phyloP scores from a whole-genome alignment of 768 basidiomycete genomes.

The Mycena kentingensis region DNA sequence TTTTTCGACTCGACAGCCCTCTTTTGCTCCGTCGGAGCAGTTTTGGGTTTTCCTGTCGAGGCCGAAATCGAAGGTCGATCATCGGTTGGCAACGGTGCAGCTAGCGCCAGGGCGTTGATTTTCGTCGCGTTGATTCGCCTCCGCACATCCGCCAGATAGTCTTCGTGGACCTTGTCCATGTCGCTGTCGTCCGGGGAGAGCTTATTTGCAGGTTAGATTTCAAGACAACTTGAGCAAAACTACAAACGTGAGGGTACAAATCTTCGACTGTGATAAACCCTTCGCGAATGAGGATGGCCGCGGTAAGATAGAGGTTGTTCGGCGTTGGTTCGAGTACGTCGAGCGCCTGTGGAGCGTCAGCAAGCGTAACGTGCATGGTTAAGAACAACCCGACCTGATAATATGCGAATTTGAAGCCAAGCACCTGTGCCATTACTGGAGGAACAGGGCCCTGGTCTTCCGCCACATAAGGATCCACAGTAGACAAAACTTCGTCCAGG shows the following conservation, averaged over 20 bases:
- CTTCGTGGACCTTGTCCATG: slow-evolving; percentile 67
- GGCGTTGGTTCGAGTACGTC: slow-evolving; percentile 66
- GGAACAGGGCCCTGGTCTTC: slow-evolving; percentile 38
- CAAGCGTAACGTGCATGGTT: slow-evolving; percentile 17
- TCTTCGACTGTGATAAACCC: slow-evolving; percentile 86
- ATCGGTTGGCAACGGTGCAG: slow-evolving; percentile 72
- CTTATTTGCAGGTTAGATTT: slow-evolving; percentile 38
- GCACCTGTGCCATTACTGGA: slow-evolving; percentile 80
- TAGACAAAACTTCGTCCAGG: slow-evolving; percentile 65
- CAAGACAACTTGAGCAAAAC: not conserved
- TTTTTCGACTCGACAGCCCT: slow-evolving; percentile 39
- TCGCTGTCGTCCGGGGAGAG: slow-evolving; percentile 74
- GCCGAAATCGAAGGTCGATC: slow-evolving; percentile 41
- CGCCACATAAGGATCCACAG: slow-evolving; percentile 47
- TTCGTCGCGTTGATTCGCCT: slow-evolving; percentile 69
- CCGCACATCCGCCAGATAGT: slow-evolving; percentile 65
- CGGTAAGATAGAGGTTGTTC: slow-evolving; percentile 73
- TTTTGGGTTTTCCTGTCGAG: slow-evolving; percentile 37
- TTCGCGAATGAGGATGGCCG: slow-evolving; percentile 88
- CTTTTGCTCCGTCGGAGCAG: slow-evolving; percentile 40
- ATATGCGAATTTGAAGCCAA: slow-evolving; percentile 96
- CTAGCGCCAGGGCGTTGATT: slow-evolving; percentile 79
- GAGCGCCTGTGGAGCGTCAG: slow-evolving; percentile 41
- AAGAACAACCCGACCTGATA: slow-evolving; percentile 68
- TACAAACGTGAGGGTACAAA: slow-evolving; percentile 86